Evolutionary conservation across 371 early-diverging fungal species (phyloP).

Genomic region (Mortierella sp.): DNA sequence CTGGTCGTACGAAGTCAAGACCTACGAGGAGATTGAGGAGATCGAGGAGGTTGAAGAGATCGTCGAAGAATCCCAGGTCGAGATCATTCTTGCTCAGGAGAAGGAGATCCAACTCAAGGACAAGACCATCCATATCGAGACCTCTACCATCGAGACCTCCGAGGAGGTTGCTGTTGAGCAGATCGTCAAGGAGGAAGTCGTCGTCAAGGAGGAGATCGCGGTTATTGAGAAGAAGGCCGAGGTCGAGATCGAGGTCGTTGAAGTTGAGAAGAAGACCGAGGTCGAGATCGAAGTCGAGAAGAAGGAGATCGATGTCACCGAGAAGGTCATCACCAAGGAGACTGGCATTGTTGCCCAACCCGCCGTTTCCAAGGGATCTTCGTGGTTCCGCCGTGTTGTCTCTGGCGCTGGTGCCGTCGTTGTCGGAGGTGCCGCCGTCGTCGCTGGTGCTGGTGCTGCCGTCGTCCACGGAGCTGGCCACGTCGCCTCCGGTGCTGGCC

Average conservation of each 20-base stretch:
- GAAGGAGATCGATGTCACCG: not conserved
- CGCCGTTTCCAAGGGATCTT: constrained; percentile 20
- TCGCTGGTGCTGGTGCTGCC: constrained; percentile 11
- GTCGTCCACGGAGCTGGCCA: constrained; percentile 8
- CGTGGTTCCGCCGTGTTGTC: constrained; percentile 28
- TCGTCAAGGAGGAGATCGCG: constrained; percentile 1
- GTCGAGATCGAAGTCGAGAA: not conserved
- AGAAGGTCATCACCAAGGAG: constrained; percentile 19
- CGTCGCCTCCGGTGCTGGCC: constrained; percentile 25
- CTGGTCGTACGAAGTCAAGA: constrained; percentile 11
- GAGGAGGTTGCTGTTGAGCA: constrained; percentile 1
- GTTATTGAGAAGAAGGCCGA: too few relatives aligned
- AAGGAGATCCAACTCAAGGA: not conserved
- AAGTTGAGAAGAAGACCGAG: too few relatives aligned
- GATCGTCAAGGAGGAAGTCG: constrained; percentile 4
- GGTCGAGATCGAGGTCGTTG: not conserved
- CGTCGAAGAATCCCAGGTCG: constrained; percentile 12
- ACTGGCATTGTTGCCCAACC: constrained; percentile 13
- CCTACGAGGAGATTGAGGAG: constrained; percentile 10
- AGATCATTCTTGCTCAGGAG: constrained; percentile 3
- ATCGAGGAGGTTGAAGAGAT: constrained; percentile 16
- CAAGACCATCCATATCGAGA: not conserved
- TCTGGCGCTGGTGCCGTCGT: constrained; percentile 10
- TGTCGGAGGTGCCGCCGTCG: constrained; percentile 24
- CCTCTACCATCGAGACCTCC: not conserved